These are phyloP conservation scores for Hypoxylon subgilvum DNA, from an alignment of 495 filamentous ascomycete species.

Conservation along the genomic window DNA sequence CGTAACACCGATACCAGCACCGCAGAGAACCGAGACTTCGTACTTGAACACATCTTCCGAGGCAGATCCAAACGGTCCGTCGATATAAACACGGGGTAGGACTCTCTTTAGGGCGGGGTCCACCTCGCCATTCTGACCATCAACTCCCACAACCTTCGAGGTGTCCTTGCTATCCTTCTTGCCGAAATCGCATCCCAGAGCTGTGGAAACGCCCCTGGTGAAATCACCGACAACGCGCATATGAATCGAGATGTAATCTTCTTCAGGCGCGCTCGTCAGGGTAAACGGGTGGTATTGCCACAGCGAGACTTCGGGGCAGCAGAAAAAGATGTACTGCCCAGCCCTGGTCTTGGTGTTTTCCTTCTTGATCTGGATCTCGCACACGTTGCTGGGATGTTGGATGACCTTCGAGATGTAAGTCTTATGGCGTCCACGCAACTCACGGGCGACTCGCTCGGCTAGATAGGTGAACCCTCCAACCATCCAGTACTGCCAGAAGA, in stretches of 20 bases:
- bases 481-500: conserved; percentile 84
- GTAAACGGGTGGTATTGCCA: conserved; percentile 85
- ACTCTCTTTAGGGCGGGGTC: conserved; percentile 73
- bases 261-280: conserved; percentile 77
- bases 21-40: conserved; percentile 71
- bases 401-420: conserved; percentile 83
- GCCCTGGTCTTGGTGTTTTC: conserved; percentile 76
- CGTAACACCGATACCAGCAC: conserved; percentile 76
- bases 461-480: conserved; percentile 76
- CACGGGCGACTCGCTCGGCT: conserved; percentile 70
- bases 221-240: conserved; percentile 75
- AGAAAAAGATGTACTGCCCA: conserved; percentile 83
- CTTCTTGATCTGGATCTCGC: conserved; percentile 87
- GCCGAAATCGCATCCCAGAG: conserved; percentile 73
- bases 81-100: conserved; percentile 75
- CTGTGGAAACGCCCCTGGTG: conserved; percentile 66
- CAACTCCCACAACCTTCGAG: conserved; percentile 69
- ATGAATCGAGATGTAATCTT: conserved; percentile 83
- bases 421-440: conserved; percentile 73
- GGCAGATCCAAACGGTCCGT: conserved; percentile 78
- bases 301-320: conserved; percentile 78
- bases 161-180: conserved; percentile 56
- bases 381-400: conserved; percentile 81
- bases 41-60: conserved; percentile 82
- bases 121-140: conserved; percentile 62